Percentiles rank a stretch among this genome's conserved stretches.
Evolutionary conservation across 768 basidiomycete genomes (phyloP).

Genomic region (Boletus reticuloceps): DNA sequence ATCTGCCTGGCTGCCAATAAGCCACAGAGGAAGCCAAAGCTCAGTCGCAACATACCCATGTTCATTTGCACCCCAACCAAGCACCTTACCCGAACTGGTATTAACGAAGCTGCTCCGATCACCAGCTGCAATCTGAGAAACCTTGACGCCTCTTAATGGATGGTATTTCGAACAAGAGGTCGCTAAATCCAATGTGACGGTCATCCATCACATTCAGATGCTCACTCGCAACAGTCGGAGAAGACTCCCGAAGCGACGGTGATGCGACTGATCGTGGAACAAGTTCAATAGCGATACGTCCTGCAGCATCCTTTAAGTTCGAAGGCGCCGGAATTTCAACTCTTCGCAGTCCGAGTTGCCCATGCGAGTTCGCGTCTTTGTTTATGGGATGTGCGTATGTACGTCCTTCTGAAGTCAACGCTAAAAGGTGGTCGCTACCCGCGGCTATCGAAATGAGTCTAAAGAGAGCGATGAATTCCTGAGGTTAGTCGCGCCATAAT

Average conservation of each 20-base stretch:
- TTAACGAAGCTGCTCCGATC: slow-evolving; percentile 69
- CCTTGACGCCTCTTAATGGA: slow-evolving; percentile 58
- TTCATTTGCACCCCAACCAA: slow-evolving; percentile 90
- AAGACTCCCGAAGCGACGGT: slow-evolving; percentile 33
- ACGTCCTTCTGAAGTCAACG: slow-evolving; percentile 67
- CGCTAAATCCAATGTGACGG: slow-evolving; percentile 59
- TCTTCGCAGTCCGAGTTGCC: slow-evolving; percentile 79
- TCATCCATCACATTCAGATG: slow-evolving; percentile 33
- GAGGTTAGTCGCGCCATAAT: neutral
- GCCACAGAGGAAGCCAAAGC: neutral
- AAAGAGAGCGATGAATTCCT: slow-evolving; percentile 4
- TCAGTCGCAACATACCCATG: slow-evolving; percentile 53
- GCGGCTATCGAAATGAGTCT: slow-evolving; percentile 76
- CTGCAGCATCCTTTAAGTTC: slow-evolving; percentile 12
- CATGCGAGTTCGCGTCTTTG: slow-evolving; percentile 71
- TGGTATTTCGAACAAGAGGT: slow-evolving; percentile 74
- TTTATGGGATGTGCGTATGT: slow-evolving; percentile 76
- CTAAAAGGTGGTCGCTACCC: slow-evolving; percentile 71
- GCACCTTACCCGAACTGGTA: slow-evolving; percentile 66
- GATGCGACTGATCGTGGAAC: slow-evolving; percentile 53
- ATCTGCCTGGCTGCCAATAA: slow-evolving; percentile 57
- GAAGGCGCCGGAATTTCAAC: slow-evolving; percentile 44
- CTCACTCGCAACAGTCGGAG: slow-evolving; percentile 22
- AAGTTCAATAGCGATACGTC: slow-evolving; percentile 49
- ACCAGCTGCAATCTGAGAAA: slow-evolving; percentile 73